These are phyloP conservation scores for Echites panduratus DNA, from an alignment of 257 asterid species.

Conservation along the genomic window DNA sequence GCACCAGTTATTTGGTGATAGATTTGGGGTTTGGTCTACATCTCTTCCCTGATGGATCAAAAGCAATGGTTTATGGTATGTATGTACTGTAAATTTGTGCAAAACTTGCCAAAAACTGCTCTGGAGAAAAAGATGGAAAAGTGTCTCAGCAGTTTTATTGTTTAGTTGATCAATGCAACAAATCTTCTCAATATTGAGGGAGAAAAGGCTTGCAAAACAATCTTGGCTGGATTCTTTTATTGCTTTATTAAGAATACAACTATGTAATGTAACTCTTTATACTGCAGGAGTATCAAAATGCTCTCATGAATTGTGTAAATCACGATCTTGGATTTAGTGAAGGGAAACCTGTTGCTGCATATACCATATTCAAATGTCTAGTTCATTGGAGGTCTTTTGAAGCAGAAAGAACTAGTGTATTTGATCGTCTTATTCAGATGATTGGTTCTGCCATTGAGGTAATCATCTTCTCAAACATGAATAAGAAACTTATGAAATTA, in stretches of 20 bases:
- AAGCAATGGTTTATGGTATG: not conserved
- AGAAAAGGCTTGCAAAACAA: not conserved
- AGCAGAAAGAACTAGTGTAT: slow-evolving; percentile 72
- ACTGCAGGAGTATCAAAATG: slow-evolving; percentile 60
- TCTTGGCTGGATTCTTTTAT: not conserved
- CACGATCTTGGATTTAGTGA: slow-evolving; percentile 74
- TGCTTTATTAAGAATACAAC: not conserved
- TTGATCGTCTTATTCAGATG: slow-evolving; percentile 73
- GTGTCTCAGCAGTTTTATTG: not conserved
- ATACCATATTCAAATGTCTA: slow-evolving; percentile 77
- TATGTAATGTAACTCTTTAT: not conserved
- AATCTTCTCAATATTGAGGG: not conserved
- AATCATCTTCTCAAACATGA: not conserved
- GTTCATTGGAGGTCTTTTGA: slow-evolving; percentile 81
- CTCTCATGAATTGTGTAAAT: slow-evolving; percentile 54
- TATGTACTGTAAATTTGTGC: not conserved
- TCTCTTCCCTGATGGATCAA: not conserved
- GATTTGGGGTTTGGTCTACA: not conserved
- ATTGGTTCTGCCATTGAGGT: slow-evolving; percentile 91
- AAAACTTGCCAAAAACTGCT: not conserved
- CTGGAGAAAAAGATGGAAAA: not conserved
- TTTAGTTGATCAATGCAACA: not conserved
- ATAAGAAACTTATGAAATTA: not conserved
- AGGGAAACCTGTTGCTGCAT: slow-evolving; percentile 89
- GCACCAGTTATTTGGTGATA: not conserved